phyloP scores from a whole-genome alignment of 495 filamentous ascomycete species.

The Hypoxylon rickii region DNA sequence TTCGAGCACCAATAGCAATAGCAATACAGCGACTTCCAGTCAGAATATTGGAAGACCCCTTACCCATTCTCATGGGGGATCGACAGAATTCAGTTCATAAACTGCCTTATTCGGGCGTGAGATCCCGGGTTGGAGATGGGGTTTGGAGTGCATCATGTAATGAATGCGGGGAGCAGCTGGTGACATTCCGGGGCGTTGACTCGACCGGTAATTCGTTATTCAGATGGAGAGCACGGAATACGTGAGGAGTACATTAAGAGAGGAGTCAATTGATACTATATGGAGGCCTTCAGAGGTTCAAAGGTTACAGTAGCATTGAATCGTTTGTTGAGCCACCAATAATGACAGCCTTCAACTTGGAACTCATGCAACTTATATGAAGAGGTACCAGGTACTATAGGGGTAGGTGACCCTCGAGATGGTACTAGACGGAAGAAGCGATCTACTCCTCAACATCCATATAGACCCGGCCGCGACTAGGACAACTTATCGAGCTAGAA shows the following conservation, averaged over 20 bases:
- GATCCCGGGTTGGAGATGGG: constrained; percentile 16
- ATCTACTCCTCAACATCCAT: too few species aligned
- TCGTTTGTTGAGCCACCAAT: not conserved
- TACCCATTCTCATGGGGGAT: constrained; percentile 6
- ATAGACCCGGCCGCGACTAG: too few species aligned
- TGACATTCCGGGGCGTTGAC: constrained; percentile 10
- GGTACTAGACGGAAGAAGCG: too few species aligned
- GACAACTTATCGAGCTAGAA: too few species aligned
- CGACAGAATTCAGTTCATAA: constrained; percentile 8
- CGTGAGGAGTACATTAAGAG: not conserved
- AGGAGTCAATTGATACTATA: not conserved
- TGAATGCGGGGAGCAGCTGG: constrained; percentile 25
- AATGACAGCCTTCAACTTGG: not conserved
- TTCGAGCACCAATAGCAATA: not conserved
- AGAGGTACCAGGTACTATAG: too few species aligned
- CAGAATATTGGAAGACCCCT: constrained; percentile 19
- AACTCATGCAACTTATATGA: too few species aligned
- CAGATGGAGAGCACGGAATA: too few species aligned
- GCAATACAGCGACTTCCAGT: too few species aligned
- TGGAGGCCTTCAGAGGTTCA: not conserved
- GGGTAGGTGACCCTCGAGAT: too few species aligned
- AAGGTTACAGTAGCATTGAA: not conserved
- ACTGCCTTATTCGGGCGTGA: constrained; percentile 22
- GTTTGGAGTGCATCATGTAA: constrained; percentile 13
- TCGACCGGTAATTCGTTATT: not conserved